phyloP scores from a whole-genome alignment of 2,329 filamentous ascomycete genomes.

The Aspergillus thermomutatus region DNA sequence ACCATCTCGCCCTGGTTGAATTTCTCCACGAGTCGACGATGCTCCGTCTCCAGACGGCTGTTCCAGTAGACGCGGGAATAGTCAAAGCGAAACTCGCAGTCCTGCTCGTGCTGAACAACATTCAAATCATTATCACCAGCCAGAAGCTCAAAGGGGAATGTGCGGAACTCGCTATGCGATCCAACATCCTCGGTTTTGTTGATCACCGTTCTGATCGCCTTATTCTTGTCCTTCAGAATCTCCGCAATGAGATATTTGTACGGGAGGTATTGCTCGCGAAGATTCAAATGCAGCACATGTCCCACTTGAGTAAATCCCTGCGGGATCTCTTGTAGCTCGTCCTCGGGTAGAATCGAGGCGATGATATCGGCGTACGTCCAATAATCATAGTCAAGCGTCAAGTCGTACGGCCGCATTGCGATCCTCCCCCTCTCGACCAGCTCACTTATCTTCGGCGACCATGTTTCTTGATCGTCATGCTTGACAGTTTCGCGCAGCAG shows the following conservation, averaged over 20 bases:
- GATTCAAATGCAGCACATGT: slow-evolving; percentile 87
- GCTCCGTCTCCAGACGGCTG: slow-evolving; percentile 82
- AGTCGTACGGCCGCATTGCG: slow-evolving; percentile 68
- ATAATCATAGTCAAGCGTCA: slow-evolving; percentile 76
- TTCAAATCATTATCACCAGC: slow-evolving; percentile 77
- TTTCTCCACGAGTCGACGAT: slow-evolving; percentile 70
- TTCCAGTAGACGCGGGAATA: slow-evolving; percentile 99
- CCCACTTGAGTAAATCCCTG: slow-evolving; percentile 84
- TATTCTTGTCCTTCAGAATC: slow-evolving; percentile 87
- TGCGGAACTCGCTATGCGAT: slow-evolving; percentile 78
- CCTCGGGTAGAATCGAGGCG: slow-evolving; percentile 72
- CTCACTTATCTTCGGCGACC: slow-evolving; percentile 67
- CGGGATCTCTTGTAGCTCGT: slow-evolving; percentile 75
- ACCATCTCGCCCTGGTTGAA: slow-evolving; percentile 86
- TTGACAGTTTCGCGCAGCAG: slow-evolving; percentile 38
- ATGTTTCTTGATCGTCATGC: slow-evolving; percentile 62
- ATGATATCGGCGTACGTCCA: slow-evolving; percentile 91
- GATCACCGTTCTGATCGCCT: slow-evolving; percentile 78
- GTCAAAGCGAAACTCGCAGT: slow-evolving; percentile 87
- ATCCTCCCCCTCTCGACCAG: slow-evolving; percentile 67
- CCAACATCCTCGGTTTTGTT: slow-evolving; percentile 93
- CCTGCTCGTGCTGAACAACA: slow-evolving; percentile 76
- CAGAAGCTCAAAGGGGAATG: slow-evolving; percentile 88
- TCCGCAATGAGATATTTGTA: slow-evolving; percentile 85
- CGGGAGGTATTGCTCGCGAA: slow-evolving; percentile 75